phyloP scores from a whole-genome alignment of 805 yeast species.

The Grigorovia humatica region DNA sequence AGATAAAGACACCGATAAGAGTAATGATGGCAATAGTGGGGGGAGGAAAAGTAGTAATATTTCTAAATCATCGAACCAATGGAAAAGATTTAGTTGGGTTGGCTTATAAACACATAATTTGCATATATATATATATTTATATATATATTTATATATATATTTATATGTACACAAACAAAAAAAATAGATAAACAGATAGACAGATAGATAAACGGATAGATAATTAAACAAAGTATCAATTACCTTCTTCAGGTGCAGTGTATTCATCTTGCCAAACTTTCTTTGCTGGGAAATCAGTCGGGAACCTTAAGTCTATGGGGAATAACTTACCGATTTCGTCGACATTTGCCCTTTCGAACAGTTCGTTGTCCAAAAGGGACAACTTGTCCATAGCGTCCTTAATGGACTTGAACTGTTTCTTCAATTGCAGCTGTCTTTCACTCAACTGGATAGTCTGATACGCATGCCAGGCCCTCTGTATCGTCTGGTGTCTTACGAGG shows the following conservation, averaged over 20 bases:
- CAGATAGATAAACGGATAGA: neutral
- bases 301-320: conserved; percentile 77
- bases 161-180: too few species aligned
- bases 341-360: conserved; percentile 54
- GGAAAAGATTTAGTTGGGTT: conserved; percentile 10
- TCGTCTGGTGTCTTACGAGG: conserved; percentile 70
- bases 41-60: neutral
- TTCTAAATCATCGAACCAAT: neutral
- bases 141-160: too few species aligned
- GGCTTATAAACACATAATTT: neutral
- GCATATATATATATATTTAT: too few species aligned
- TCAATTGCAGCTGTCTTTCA: conserved; percentile 34
- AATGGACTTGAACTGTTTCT: conserved; percentile 56
- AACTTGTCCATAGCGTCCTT: conserved; percentile 65
- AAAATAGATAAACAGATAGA: too few species aligned
- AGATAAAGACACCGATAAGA: neutral
- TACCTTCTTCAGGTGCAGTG: neutral
- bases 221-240: neutral
- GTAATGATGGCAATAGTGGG: neutral
- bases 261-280: conserved; percentile 14
- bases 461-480: conserved; percentile 72
- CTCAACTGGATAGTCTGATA: conserved; percentile 44
- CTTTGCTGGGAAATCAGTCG: conserved; percentile 82
- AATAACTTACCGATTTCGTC: conserved; percentile 51
- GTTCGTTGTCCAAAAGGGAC: conserved; percentile 37